phyloP scores from a whole-genome alignment of 345 rosid genomes.

The Conringia planisiliqua region DNA sequence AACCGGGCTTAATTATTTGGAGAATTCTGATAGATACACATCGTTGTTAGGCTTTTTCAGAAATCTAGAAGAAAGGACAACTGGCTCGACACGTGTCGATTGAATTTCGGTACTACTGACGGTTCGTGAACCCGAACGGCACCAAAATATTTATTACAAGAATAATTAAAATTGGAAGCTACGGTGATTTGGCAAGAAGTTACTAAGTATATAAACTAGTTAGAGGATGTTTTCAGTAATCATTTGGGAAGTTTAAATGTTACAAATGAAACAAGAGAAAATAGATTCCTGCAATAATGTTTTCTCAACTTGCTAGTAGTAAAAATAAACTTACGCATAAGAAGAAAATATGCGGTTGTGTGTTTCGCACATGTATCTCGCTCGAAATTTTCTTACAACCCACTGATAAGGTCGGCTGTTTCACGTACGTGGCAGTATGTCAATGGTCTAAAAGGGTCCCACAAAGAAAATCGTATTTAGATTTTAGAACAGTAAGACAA shows the following conservation, averaged over 20 bases:
- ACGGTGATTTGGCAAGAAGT: neutral
- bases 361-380: constrained; percentile 20
- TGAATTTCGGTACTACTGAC: neutral
- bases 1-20: constrained; percentile 2
- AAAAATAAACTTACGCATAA: neutral
- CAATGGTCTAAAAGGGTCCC: constrained; percentile 17
- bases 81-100: constrained; percentile 28
- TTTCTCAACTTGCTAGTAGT: neutral
- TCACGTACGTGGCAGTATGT: constrained; percentile 22
- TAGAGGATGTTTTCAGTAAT: neutral
- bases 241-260: neutral
- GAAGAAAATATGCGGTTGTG: neutral
- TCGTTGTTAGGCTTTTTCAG: constrained; percentile 22
- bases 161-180: neutral
- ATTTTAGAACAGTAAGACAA: constrained; percentile 39
- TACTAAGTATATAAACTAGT: neutral
- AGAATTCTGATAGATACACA: constrained; percentile 19
- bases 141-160: neutral
- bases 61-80: constrained; percentile 34
- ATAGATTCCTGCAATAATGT: neutral
- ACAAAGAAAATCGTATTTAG: constrained; percentile 25
- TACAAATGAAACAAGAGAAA: neutral
- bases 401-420: constrained; percentile 27
- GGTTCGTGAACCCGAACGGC: constrained; percentile 24
- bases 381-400: neutral